Base-by-base conservation (phyloP, 305 asterid species). In the Galium porrigens region DNA sequence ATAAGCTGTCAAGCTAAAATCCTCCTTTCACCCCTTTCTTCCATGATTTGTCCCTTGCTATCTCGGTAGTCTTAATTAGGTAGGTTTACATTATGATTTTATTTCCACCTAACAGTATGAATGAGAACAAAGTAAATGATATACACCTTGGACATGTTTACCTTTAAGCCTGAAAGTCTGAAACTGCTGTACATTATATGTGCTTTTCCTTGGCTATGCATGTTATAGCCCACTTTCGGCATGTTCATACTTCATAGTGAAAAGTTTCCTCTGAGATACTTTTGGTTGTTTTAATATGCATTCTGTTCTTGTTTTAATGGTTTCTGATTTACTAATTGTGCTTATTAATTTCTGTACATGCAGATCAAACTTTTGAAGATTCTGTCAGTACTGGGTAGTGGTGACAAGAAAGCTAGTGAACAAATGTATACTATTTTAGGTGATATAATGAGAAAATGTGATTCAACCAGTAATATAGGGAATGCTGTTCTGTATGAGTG, bases 341-440 rank as follows among this genome's bases (percentile, higher is more conserved):
- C 62, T n/a, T 12, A 5, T 33, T 20, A 63, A 34, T 52, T 60
- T 11, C 25, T 62, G 58, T 65, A 42, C 72, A 66, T 78, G 76
- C 91, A 92, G 99, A 84, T 89, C 83, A 92, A 92, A 71, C 77
- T 92, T 74, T 75, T 92, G 86, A 92, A 92, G 80, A 86, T 89
- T 79, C 81, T 92, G 74, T 83, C 89, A 51, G 46, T 84, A 58
- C 82, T 94, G 73, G 97, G 99, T 68, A 80, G 75, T 53, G 95
- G 94, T 67, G 97, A 94, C 83, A 94, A 83, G 74, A 87, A 83
- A 71, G 80, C 97, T 75, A 89, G 97, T 68, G 96, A 87, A 72
- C 97, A 89, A 68, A 94, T 87, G 95, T 94, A 89, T 83, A 89
- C 96, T 48, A 83, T 94, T 56, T 42, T 94, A 49, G 89, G 94